Percentiles rank a stretch among this genome's conserved stretches.
Evolutionary conservation across 768 basidiomycete species (phyloP).

Genomic region (Rhodotorula diobovata): DNA sequence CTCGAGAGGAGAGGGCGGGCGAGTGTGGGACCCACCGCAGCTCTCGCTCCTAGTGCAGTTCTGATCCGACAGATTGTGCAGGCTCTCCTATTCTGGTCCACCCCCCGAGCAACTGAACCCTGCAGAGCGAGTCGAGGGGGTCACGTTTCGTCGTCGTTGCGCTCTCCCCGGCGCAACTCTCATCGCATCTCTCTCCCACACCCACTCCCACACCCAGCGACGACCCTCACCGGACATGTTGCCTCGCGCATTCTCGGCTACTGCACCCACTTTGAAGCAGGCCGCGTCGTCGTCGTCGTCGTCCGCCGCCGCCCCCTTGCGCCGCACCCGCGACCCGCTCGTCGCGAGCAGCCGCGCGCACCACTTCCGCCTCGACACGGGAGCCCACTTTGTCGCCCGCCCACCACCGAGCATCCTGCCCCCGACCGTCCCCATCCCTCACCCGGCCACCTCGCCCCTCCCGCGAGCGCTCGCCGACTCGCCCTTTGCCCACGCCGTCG

Average conservation of each 20-base stretch:
- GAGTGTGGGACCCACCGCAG: no score
- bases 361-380: slow-evolving; percentile 24
- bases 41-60: no score
- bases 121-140: no score
- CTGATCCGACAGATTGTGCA: no score
- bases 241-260: not conserved
- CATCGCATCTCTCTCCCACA: not conserved
- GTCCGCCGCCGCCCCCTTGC: not conserved
- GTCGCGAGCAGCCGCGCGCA: slow-evolving; percentile 15
- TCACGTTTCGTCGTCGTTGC: no score
- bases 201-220: not conserved
- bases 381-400: slow-evolving; percentile 30
- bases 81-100: no score
- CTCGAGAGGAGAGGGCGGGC: no score
- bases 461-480: not conserved
- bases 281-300: no score
- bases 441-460: not conserved
- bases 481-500: slow-evolving; percentile 16
- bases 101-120: no score
- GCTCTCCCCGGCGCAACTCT: no score
- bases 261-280: not conserved
- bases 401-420: slow-evolving; percentile 35
- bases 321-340: slow-evolving; percentile 24
- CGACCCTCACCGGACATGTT: not conserved
- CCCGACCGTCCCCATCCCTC: slow-evolving; percentile 14